Evolutionary conservation across 441 rosid genomes (phyloP).

Genomic region (Kokia cookei): DNA sequence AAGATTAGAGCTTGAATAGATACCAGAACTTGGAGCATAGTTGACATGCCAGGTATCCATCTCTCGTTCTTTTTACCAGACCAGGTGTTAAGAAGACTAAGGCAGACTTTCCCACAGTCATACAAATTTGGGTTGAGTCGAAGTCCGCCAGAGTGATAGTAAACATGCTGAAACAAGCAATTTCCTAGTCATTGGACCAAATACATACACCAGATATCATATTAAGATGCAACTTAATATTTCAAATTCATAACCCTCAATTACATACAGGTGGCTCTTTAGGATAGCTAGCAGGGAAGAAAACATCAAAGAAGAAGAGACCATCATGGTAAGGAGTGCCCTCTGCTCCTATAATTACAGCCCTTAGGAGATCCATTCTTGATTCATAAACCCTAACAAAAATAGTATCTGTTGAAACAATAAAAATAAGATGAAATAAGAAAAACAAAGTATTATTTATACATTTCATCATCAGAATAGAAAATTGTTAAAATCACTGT

Average conservation of each 20-base stretch:
- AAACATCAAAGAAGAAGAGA: constrained; percentile 84
- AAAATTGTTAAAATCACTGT: neutral
- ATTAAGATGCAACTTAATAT: neutral
- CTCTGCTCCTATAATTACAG: constrained; percentile 91
- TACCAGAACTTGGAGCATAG: constrained; percentile 82
- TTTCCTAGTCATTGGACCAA: constrained; percentile 12
- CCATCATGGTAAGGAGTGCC: constrained; percentile 98
- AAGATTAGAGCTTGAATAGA: constrained; percentile 89
- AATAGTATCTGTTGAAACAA: constrained; percentile 53
- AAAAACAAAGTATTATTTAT: neutral
- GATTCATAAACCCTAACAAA: constrained; percentile 83
- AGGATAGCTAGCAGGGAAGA: constrained; percentile 76
- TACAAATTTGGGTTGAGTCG: constrained; percentile 87
- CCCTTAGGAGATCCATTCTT: constrained; percentile 93
- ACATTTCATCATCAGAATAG: neutral
- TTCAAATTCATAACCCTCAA: constrained; percentile 4
- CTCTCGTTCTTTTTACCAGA: constrained; percentile 57
- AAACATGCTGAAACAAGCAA: constrained; percentile 44
- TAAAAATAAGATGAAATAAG: neutral
- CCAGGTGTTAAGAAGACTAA: constrained; percentile 95
- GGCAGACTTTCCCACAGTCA: constrained; percentile 71
- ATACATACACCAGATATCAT: constrained; percentile 2
- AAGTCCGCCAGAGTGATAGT: constrained; percentile 78
- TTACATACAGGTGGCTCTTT: constrained; percentile 65
- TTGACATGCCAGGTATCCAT: constrained; percentile 75